These are phyloP conservation scores for Skeletonema tropicum DNA, from an alignment of 108 stramenopile genomes.

Conservation along the genomic window DNA sequence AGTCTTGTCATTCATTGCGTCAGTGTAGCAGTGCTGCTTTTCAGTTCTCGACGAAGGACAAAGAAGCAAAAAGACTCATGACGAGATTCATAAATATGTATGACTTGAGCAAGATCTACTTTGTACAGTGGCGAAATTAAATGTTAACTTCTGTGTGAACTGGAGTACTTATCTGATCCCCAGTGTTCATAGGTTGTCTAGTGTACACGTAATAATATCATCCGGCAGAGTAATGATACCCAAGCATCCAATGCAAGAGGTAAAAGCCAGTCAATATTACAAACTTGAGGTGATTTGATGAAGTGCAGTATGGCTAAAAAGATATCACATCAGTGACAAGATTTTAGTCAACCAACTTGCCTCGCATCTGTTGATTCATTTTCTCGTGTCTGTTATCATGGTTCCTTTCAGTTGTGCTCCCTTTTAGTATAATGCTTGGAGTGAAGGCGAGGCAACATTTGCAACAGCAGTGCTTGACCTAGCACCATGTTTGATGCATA, in stretches of 20 bases:
- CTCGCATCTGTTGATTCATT: not conserved
- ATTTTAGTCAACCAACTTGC: not conserved
- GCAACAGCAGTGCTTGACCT: not conserved
- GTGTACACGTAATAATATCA: not conserved
- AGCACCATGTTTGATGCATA: conserved; percentile 3
- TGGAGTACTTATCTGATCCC: not conserved
- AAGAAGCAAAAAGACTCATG: not conserved
- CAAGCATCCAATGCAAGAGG: not conserved
- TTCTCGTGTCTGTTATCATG: not conserved
- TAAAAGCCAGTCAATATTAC: not conserved
- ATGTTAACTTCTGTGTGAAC: not conserved
- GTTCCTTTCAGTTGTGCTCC: not conserved
- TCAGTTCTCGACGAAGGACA: not conserved
- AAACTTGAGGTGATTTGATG: not conserved
- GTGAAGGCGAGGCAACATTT: not conserved
- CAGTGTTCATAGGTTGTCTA: not conserved
- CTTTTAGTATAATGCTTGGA: not conserved
- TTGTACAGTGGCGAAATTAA: not conserved
- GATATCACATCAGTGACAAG: too few relatives aligned
- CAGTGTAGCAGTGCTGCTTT: not conserved
- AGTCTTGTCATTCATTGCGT: conserved; percentile 11
- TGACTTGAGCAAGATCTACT: not conserved
- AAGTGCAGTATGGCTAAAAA: too few relatives aligned
- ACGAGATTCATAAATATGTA: too few relatives aligned
- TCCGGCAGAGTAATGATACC: not conserved